phyloP scores from a whole-genome alignment of 345 rosid genomes.

The Euphorbia peplus region DNA sequence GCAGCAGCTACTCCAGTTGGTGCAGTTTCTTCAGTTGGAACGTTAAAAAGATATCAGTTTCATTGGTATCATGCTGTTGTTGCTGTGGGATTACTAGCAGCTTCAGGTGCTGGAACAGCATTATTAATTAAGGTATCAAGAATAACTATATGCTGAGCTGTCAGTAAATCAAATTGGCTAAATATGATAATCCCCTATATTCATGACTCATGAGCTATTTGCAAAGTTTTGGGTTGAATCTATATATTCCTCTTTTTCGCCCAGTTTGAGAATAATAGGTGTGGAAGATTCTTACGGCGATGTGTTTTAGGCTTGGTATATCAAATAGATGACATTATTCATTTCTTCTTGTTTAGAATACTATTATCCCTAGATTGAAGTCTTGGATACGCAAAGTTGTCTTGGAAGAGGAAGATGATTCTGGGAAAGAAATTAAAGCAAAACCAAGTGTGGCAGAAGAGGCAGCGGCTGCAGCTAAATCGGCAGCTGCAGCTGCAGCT shows the following conservation, averaged over 20 bases:
- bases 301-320: conserved; percentile 3
- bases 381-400: conserved; percentile 85
- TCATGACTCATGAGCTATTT: neutral
- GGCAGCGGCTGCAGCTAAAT: conserved; percentile 89
- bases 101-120: conserved; percentile 85
- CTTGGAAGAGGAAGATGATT: conserved; percentile 66
- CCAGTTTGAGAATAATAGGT: neutral
- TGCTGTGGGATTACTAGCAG: conserved; percentile 77
- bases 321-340: conserved; percentile 18
- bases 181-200: conserved; percentile 9
- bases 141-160: conserved; percentile 1
- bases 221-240: neutral
- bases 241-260: conserved; percentile 5
- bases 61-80: conserved; percentile 83
- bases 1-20: conserved; percentile 47
- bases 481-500: conserved; percentile 86
- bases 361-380: conserved; percentile 71
- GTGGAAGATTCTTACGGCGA: neutral
- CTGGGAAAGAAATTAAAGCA: conserved; percentile 35
- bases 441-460: conserved; percentile 84
- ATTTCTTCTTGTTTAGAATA: conserved; percentile 54
- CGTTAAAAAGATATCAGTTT: conserved; percentile 36
- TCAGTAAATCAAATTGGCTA: neutral
- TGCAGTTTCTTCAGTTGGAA: conserved; percentile 34
- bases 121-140: conserved; percentile 63